Conservation (phyloP, 768 basidiomycete genomes). For the Phlebiopsis gigantea region DNA sequence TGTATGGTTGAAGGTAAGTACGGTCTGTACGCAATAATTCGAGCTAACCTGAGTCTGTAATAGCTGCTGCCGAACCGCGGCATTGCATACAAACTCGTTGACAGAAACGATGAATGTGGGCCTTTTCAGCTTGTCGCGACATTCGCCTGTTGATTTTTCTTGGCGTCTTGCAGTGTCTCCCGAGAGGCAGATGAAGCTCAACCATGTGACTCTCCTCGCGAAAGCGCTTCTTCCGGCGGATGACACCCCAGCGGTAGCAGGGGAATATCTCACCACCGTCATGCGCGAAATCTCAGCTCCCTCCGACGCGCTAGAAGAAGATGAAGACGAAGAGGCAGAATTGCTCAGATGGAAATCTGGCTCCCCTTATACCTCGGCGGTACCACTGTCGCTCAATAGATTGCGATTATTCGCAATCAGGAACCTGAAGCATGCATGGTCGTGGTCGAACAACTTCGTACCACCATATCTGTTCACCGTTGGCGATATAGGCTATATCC, state of each 20-base stretch:
- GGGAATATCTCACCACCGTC: not conserved
- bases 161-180: not conserved
- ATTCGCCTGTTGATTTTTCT: not conserved
- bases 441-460: conserved; percentile 22
- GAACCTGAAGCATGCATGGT: conserved; percentile 22
- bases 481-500: conserved; percentile 43
- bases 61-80: conserved; percentile 42
- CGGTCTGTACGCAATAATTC: too few relatives aligned
- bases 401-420: conserved; percentile 34
- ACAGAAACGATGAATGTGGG: conserved; percentile 17
- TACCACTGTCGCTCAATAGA: conserved; percentile 27
- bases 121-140: not conserved
- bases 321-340: conserved; percentile 27
- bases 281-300: conserved; percentile 14
- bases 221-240: conserved; percentile 34
- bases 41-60: too few relatives aligned
- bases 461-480: conserved; percentile 35
- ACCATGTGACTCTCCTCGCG: conserved; percentile 36
- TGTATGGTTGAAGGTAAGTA: conserved; percentile 32
- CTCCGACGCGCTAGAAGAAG: conserved; percentile 25
- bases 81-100: conserved; percentile 22
- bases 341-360: conserved; percentile 11
- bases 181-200: conserved; percentile 22
- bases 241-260: conserved; percentile 19
- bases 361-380: not conserved